These are phyloP conservation scores for Theobroma cacao DNA, from an alignment of 345 rosid species.

Conservation along the genomic window DNA sequence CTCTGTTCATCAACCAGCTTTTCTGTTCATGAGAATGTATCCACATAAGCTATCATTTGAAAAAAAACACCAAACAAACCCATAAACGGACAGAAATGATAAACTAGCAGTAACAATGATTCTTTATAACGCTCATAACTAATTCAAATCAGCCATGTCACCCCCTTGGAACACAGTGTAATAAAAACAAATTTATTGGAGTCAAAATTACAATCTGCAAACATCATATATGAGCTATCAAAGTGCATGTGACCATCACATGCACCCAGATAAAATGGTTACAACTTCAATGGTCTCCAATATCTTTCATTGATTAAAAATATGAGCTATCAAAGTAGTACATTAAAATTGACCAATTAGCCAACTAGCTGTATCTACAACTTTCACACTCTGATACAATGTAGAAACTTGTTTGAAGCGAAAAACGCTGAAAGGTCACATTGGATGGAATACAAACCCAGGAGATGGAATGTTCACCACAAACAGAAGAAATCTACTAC, in stretches of 20 bases:
- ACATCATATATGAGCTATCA: constrained; percentile 1
- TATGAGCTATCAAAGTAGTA: not conserved
- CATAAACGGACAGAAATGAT: not conserved
- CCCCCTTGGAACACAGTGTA: too few relatives aligned
- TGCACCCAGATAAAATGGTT: not conserved
- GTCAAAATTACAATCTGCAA: not conserved
- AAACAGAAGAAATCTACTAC: not conserved
- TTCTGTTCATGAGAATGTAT: constrained; percentile 44
- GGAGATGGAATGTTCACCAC: not conserved
- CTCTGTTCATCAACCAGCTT: constrained; percentile 76
- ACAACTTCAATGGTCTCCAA: not conserved
- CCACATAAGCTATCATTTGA: constrained; percentile 1
- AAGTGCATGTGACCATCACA: not conserved
- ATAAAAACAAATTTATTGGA: too few relatives aligned
- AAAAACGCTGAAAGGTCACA: not conserved
- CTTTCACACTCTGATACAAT: not conserved
- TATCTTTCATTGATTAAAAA: not conserved
- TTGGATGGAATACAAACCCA: not conserved
- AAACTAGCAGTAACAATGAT: not conserved
- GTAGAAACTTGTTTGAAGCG: not conserved
- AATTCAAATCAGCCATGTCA: not conserved
- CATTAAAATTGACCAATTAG: not conserved
- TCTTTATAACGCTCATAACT: not conserved
- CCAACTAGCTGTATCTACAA: not conserved
- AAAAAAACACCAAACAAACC: not conserved